phyloP scores from a whole-genome alignment of 129 eudicot species.

The Escallonia herrerae region DNA sequence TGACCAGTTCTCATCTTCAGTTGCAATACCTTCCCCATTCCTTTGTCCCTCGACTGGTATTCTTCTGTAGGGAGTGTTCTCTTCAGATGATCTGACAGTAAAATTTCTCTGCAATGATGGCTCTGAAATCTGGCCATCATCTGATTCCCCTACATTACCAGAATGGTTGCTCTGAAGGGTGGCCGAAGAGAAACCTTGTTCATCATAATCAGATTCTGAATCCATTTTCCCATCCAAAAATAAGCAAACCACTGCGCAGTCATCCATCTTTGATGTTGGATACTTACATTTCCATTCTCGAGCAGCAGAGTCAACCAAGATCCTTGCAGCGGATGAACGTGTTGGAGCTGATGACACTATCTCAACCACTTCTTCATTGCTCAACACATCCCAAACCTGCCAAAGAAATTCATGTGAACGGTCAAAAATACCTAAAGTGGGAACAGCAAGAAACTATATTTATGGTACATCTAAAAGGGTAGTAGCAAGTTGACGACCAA shows the following conservation, averaged over 20 bases:
- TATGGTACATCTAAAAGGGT: too few relatives aligned
- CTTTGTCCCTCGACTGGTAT: constrained; percentile 26
- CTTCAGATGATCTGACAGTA: constrained; percentile 76
- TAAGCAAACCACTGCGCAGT: constrained; percentile 92
- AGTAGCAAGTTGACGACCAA: too few relatives aligned
- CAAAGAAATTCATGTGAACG: not conserved
- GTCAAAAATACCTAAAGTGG: too few relatives aligned
- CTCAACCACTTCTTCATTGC: constrained; percentile 88
- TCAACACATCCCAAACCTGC: constrained; percentile 93
- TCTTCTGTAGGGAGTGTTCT: constrained; percentile 16
- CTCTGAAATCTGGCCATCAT: constrained; percentile 72
- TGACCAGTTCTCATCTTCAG: constrained; percentile 76
- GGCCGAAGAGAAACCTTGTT: constrained; percentile 73
- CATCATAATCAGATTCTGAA: constrained; percentile 82
- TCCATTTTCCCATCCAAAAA: constrained; percentile 90
- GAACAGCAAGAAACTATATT: too few relatives aligned
- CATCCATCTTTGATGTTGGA: constrained; percentile 94
- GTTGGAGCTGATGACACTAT: constrained; percentile 68
- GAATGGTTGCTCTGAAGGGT: constrained; percentile 74
- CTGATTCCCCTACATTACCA: constrained; percentile 68
- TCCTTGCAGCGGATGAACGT: constrained; percentile 77
- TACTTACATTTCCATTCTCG: constrained; percentile 91
- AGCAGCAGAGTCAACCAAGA: constrained; percentile 82
- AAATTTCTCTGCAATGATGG: constrained; percentile 61
- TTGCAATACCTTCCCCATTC: constrained; percentile 25